Evolutionary conservation across 2,329 filamentous ascomycete species (phyloP), one percentile per base, ranked within the genome.

Genomic region (Colletotrichum sp.): DNA sequence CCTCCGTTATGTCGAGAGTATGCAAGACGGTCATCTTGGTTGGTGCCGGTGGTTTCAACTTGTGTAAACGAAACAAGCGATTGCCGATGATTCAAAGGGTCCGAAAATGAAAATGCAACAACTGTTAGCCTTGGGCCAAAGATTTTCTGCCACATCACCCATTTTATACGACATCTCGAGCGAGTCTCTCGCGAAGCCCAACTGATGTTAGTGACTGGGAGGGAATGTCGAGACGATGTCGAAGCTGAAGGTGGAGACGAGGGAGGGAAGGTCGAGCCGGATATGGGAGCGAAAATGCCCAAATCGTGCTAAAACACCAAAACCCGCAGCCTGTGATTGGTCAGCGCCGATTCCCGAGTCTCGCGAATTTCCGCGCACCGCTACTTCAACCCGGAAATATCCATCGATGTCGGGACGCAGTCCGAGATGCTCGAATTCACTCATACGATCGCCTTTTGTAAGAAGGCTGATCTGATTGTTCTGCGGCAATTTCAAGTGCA

Each of bases 1-100:
- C 81, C 32, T 81, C 78, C 5, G 81, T 80, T 8, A 82, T 74
- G 58, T 77, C 65, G 58, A 80, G 27, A 15, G 39, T n/a, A 9
- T 48, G 43, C 16, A 16, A 2, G 30, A 27, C n/a, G 13, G 32
- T 25, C 58, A 74, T 74, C 6, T 25, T 65, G 4, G 18, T 25
- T 32, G 16, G 12, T 52, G 43, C n/a, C 43, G 6, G 10, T 15
- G 16, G 8, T 13, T n/a, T 13, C 16, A n/a, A n/a, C 16, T 2
- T 32, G 25, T n/a, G 22, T 16, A 30, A 30, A 12, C 15, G 43
- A 52, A 52, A 52, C 43, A 52, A 22, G n/a, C 3, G 10, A 52
- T 7, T 52, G 43, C n/a, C 43, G 43, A 22, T 52, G 43, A 25
- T 52, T 52, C 2, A 52, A 15, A 52, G 43, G 6, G 43, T 13